phyloP scores from a whole-genome alignment of 2,329 filamentous ascomycete species.

The Purpureocillium lavendulum region DNA sequence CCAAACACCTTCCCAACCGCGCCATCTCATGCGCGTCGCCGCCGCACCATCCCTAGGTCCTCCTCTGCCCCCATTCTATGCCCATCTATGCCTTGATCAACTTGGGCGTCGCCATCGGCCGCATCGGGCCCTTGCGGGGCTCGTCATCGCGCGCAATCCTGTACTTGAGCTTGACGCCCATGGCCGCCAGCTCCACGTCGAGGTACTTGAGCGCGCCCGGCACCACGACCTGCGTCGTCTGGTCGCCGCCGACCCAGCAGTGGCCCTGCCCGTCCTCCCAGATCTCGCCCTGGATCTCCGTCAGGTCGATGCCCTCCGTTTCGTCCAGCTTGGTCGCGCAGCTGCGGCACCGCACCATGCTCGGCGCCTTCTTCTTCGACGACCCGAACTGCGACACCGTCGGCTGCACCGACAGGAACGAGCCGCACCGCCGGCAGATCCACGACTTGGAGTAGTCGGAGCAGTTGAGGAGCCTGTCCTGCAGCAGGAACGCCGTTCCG shows the following conservation, averaged over 20 bases:
- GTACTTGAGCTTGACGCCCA: slow-evolving; percentile 95
- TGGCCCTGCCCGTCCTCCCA: slow-evolving; percentile 90
- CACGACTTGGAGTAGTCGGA: slow-evolving; percentile 86
- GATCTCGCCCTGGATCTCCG: slow-evolving; percentile 58
- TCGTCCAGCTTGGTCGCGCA: slow-evolving; percentile 60
- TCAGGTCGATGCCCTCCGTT: slow-evolving; percentile 46
- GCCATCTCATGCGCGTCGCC: too few relatives aligned
- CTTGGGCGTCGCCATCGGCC: slow-evolving; percentile 22
- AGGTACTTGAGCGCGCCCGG: slow-evolving; percentile 88
- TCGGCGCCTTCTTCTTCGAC: slow-evolving; percentile 56
- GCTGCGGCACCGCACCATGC: slow-evolving; percentile 67
- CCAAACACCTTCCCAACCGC: too few relatives aligned
- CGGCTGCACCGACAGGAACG: slow-evolving; percentile 81
- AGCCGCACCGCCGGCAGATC: slow-evolving; percentile 84
- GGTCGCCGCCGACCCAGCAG: slow-evolving; percentile 79
- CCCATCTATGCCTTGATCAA: slow-evolving; percentile 4
- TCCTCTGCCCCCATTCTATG: background rate
- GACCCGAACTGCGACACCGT: slow-evolving; percentile 57
- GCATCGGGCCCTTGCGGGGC: slow-evolving; percentile 43
- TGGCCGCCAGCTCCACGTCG: slow-evolving; percentile 90
- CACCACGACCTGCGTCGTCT: slow-evolving; percentile 86
- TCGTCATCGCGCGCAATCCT: slow-evolving; percentile 56
- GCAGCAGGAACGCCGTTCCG: slow-evolving; percentile 87
- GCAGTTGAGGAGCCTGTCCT: slow-evolving; percentile 95
- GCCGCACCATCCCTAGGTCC: background rate